These are phyloP conservation scores for Dissophora globulifera DNA, from an alignment of 192 early-diverging fungal species.

Conservation along the genomic window DNA sequence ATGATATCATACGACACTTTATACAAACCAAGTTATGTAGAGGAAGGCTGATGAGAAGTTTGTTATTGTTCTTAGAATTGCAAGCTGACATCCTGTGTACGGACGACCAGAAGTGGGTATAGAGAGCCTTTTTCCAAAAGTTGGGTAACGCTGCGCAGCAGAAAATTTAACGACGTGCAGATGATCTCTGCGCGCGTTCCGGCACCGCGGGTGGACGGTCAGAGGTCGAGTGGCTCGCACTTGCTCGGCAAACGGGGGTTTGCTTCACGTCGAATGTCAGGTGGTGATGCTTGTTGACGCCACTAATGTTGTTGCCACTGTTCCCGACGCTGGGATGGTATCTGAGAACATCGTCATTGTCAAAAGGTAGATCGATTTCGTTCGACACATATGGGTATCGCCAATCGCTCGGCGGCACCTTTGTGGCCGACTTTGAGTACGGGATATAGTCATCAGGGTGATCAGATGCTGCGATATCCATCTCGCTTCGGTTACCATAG, in stretches of 20 bases:
- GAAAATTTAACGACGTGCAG: neutral
- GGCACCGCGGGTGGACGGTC: neutral
- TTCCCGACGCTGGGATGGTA: neutral
- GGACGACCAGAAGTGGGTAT: too few species aligned
- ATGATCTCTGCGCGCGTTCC: conserved; percentile 10
- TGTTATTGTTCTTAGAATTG: too few species aligned
- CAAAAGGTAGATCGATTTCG: neutral
- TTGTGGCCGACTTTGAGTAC: neutral
- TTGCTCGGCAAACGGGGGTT: neutral
- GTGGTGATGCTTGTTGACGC: too few species aligned
- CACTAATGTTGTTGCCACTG: too few species aligned
- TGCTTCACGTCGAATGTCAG: neutral
- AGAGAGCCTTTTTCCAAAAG: too few species aligned
- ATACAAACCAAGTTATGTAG: too few species aligned
- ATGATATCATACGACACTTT: too few species aligned
- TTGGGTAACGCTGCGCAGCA: neutral
- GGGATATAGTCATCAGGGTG: conserved; percentile 6
- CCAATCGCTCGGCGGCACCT: neutral
- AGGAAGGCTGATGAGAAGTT: too few species aligned
- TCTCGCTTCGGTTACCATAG: conserved; percentile 16
- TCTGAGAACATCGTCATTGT: neutral
- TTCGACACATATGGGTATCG: conserved; percentile 4
- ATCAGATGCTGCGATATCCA: conserved; percentile 3
- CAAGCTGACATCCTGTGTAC: too few species aligned
- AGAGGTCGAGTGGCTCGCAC: neutral